Evolutionary conservation across 202 grass and related monocot genomes (phyloP), one percentile per base, ranked within the genome.

Genomic region (Carex sylvatica): DNA sequence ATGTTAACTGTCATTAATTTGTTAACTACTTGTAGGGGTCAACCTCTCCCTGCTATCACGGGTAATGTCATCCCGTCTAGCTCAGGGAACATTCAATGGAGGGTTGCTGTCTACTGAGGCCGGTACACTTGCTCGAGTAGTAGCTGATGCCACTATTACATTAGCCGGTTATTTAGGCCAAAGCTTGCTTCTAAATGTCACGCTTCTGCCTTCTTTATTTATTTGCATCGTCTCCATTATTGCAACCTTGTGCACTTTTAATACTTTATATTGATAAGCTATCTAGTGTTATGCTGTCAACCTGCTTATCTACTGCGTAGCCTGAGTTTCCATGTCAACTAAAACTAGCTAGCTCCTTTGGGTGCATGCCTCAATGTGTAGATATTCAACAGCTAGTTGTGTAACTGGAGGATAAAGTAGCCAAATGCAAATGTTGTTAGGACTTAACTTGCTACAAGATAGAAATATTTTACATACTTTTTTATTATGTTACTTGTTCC

Each of bases 21-120:
- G 73, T 63, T 61, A 13, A 81, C 80, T 51, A 76, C 49, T 66
- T 92, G 71, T 88, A 95, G 91, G 95, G 68, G 92, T 98, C 12
- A 98, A 93, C 66, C 64, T 98, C 10, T 95, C 95, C 33, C 85
- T 98, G 65, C 89, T 98, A 0, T 98, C 95, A 1, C 78, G 86
- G 56, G 95, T 98, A 16, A 98, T 98, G 95, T 95, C 95, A 22
- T 98, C 91, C 0, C 82, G 88, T 79, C 91, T 95, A 7, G 88
- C 92, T 2, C 78, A 83, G 51, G 95, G 95, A 35, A 98, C 95
- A 58, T 98, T 91, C 80, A 98, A 94, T 6, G 95, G 95, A 9
- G 90, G 90, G 2, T 88, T 94, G 82, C 87, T 98, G 12, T 98
- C 91, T 3, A 98, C 95, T 0, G 95, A 93, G 76, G 95, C 91